Base-by-base conservation (phyloP, 495 filamentous ascomycete genomes). In the Amniculicola lignicola region DNA sequence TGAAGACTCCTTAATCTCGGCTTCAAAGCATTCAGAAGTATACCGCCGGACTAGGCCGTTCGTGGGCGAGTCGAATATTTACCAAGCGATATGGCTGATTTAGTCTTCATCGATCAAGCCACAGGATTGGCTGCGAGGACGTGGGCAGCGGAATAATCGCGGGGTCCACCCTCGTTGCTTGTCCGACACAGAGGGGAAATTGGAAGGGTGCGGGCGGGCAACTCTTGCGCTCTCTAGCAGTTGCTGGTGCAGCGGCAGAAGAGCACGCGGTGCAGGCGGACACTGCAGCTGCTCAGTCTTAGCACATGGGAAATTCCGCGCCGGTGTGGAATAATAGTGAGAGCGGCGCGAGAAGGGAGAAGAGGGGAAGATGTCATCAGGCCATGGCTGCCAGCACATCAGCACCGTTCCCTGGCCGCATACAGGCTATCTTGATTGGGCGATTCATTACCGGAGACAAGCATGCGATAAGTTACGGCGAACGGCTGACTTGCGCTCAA, bases 31-130 rank as follows among this genome's bases (percentile, higher is more conserved):
- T n/a, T 29, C 12, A 52, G 16, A 51, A 51, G 24, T 6, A 27
- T 50, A 27, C 25, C n/a, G 40, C 18, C 31, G 19, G 49, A 54
- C 48, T 28, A 36, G 57, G 49, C 57, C 18, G 24, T 12, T 18
- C 29, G 27, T 36, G 51, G 43, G 37, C 31, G 45, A 47, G 52
- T 23, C 18, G 35, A 24, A 22, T 19, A 50, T 16, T 39, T 49
- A 40, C 49, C 46, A 58, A 63, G 47, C 59, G 51, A 62, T 57
- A 58, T 23, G 59, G 53, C 53, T 63, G 59, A 63, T 63, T 54
- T 54, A 44, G 54, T 48, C 48, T 63, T 27, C 23, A 27, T 29
- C 22, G 16, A 10, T 2, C 22, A 29, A 45, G 55, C 33, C 50
- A 42, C 37, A 25, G 39, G 60, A 59, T 63, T 63, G 54, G 60